Evolutionary conservation across 768 basidiomycete genomes (phyloP).

Genomic region (Xerocomus potaroensis): DNA sequence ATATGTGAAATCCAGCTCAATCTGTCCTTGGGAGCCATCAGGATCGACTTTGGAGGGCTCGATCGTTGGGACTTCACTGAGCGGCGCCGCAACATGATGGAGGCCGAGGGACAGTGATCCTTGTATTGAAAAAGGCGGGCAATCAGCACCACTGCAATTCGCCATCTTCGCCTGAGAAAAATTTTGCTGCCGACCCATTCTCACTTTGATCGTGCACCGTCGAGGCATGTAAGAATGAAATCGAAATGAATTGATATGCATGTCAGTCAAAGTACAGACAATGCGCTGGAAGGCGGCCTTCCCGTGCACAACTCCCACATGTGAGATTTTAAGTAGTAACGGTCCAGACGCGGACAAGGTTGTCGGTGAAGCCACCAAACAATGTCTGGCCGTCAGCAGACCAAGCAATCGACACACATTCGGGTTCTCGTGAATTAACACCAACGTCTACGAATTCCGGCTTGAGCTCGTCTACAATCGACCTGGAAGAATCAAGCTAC

Average conservation of each 20-base stretch:
- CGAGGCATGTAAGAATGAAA: slow-evolving; percentile 5
- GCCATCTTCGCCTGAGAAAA: too few relatives aligned
- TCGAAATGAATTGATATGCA: slow-evolving; percentile 18
- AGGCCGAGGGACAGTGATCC: slow-evolving; percentile 35
- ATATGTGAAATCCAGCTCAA: slow-evolving; percentile 71
- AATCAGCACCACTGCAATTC: too few relatives aligned
- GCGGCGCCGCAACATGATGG: slow-evolving; percentile 58
- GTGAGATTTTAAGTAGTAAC: slow-evolving; percentile 49
- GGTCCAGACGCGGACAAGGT: slow-evolving; percentile 89
- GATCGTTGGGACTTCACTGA: slow-evolving; percentile 71
- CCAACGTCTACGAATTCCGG: slow-evolving; percentile 83
- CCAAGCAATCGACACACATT: slow-evolving; percentile 97
- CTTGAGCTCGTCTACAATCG: slow-evolving; percentile 98
- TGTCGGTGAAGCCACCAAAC: slow-evolving; percentile 96
- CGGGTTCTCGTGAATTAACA: slow-evolving; percentile 71
- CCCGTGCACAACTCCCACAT: slow-evolving; percentile 14
- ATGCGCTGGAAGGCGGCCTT: slow-evolving; percentile 19
- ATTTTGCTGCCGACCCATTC: not conserved
- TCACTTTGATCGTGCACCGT: not conserved
- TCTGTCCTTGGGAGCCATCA: slow-evolving; percentile 55
- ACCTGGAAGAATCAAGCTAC: slow-evolving; percentile 41
- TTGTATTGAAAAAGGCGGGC: too few relatives aligned
- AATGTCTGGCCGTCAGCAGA: slow-evolving; percentile 97
- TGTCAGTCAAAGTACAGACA: slow-evolving; percentile 23
- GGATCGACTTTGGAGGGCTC: slow-evolving; percentile 70